A percentile compares a stretch with the other conserved stretches of the same genome.
Evolutionary conservation across 2,329 filamentous ascomycete species (phyloP).

Genomic region (Colletotrichum sp.): DNA sequence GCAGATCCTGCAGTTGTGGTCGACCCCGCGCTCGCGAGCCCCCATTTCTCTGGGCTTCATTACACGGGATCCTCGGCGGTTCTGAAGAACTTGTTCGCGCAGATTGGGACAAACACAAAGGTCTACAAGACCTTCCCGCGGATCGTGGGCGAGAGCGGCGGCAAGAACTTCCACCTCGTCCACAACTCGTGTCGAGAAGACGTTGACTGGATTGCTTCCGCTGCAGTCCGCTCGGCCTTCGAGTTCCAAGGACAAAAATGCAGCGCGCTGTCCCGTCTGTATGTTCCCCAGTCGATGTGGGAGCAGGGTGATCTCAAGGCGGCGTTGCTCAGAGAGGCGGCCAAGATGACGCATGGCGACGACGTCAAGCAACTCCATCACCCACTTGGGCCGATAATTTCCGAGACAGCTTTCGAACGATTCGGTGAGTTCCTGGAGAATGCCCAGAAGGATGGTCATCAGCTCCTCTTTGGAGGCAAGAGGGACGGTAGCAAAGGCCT

Average conservation of each 20-base stretch:
- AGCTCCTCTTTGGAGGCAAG: background rate
- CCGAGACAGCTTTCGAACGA: background rate
- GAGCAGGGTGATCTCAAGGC: background rate
- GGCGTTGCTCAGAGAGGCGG: background rate
- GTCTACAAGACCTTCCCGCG: background rate
- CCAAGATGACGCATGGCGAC: background rate
- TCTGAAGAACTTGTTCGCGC: background rate
- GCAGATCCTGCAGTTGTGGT: background rate
- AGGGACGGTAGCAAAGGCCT: background rate
- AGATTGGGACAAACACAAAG: background rate
- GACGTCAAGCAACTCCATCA: background rate
- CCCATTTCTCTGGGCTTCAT: background rate
- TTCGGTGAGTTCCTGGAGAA: background rate
- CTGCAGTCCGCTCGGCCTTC: background rate
- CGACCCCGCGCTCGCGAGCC: background rate
- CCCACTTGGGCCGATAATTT: background rate
- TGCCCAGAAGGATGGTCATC: background rate
- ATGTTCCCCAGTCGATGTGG: background rate
- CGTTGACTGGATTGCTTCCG: background rate
- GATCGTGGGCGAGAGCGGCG: background rate
- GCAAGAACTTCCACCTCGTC: conserved; percentile 2
- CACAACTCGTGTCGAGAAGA: background rate
- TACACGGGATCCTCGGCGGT: background rate
- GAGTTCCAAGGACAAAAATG: background rate
- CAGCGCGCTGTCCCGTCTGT: background rate